Evolutionary conservation across 495 filamentous ascomycete genomes (phyloP).

Genomic region (Aspergillus conjunctus): DNA sequence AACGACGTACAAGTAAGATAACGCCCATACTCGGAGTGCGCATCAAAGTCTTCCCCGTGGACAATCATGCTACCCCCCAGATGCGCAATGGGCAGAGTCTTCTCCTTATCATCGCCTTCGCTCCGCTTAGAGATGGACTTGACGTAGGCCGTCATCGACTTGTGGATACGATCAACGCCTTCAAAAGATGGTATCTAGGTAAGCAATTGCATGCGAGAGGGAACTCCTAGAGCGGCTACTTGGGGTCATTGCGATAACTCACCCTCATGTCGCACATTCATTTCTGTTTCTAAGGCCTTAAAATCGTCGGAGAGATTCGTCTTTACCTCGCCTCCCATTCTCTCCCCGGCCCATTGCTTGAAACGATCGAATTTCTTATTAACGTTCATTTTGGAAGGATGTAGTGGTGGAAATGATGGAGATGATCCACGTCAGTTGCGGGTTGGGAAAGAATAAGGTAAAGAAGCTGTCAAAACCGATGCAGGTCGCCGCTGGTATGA

Average conservation of each 20-base stretch:
- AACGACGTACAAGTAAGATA: constrained; percentile 72
- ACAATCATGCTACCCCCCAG: constrained; percentile 85
- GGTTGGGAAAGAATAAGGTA: constrained; percentile 3
- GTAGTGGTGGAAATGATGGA: constrained; percentile 2
- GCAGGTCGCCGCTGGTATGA: neutral
- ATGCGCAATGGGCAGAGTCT: constrained; percentile 76
- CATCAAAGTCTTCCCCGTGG: constrained; percentile 93
- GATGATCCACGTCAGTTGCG: constrained; percentile 2
- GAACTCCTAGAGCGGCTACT: neutral
- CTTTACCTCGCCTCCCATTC: constrained; percentile 93
- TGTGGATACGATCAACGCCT: constrained; percentile 93
- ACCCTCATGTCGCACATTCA: constrained; percentile 92
- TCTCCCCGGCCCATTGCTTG: constrained; percentile 98
- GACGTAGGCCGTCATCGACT: constrained; percentile 84
- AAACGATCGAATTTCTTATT: constrained; percentile 95
- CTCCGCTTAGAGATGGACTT: constrained; percentile 87
- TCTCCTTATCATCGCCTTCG: constrained; percentile 84
- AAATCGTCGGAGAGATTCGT: constrained; percentile 90
- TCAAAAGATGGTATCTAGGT: constrained; percentile 2
- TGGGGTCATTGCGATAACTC: constrained; percentile 24
- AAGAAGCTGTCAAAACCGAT: neutral
- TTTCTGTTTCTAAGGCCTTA: constrained; percentile 89
- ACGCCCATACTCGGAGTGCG: constrained; percentile 89
- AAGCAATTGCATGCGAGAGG: constrained; percentile 15
- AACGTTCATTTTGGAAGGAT: constrained; percentile 70